phyloP scores from a whole-genome alignment of 1,139 yeast species.

The Yamadazyma diospyri region DNA sequence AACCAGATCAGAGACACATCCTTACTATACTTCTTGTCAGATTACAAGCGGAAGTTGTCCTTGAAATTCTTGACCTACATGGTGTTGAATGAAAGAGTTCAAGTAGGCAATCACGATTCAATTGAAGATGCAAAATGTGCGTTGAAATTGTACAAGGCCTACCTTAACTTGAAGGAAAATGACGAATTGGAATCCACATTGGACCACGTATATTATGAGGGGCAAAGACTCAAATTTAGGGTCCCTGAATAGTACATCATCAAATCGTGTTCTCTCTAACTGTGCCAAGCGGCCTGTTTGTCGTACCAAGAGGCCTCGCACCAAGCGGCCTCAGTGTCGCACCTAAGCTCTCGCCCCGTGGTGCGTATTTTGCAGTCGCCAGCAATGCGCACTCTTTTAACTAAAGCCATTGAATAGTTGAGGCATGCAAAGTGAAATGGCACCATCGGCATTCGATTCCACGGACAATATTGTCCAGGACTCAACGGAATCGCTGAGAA shows the following conservation, averaged over 20 bases:
- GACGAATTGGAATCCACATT: slow-evolving; percentile 63
- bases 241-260: slow-evolving; percentile 27
- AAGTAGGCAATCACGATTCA: slow-evolving; percentile 92
- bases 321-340: too few species aligned
- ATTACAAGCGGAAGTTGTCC: slow-evolving; percentile 74
- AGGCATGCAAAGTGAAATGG: background rate
- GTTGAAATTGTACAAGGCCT: slow-evolving; percentile 68
- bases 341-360: too few species aligned
- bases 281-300: too few species aligned
- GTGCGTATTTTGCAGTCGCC: background rate
- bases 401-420: background rate
- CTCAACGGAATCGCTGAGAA: background rate
- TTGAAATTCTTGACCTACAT: slow-evolving; percentile 84
- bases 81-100: slow-evolving; percentile 71
- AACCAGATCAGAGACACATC: slow-evolving; percentile 88
- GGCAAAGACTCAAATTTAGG: slow-evolving; percentile 46
- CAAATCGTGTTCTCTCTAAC: too few species aligned
- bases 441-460: background rate
- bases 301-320: too few species aligned
- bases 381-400: slow-evolving; percentile 2
- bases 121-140: slow-evolving; percentile 96
- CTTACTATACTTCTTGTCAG: slow-evolving; percentile 67
- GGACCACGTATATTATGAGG: slow-evolving; percentile 71
- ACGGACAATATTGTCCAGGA: background rate
- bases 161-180: slow-evolving; percentile 52